Percentiles rank a stretch among this genome's conserved stretches.
These are phyloP conservation scores for Candida verbasci DNA, from an alignment of 805 yeast genomes.

Conservation along the genomic window DNA sequence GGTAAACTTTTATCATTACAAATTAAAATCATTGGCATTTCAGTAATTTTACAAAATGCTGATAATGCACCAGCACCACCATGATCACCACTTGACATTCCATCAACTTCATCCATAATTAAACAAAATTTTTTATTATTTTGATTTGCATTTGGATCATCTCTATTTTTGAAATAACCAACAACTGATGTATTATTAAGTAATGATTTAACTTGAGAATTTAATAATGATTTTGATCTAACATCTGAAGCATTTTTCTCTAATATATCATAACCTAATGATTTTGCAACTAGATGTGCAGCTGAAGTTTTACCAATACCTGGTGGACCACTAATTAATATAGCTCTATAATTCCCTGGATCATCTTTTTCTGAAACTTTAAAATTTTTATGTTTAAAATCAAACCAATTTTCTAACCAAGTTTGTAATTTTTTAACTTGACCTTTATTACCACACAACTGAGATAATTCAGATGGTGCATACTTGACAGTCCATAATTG, in stretches of 20 bases:
- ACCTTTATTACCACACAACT: slow-evolving; percentile 89
- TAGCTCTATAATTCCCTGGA: slow-evolving; percentile 71
- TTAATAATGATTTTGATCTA: slow-evolving; percentile 74
- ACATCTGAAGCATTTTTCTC: slow-evolving; percentile 89
- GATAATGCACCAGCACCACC: slow-evolving; percentile 98
- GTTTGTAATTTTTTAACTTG: slow-evolving; percentile 57
- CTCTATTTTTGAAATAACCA: slow-evolving; percentile 57
- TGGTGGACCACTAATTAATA: slow-evolving; percentile 82
- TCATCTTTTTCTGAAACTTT: slow-evolving; percentile 59
- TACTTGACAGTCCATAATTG: slow-evolving; percentile 90
- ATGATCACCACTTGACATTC: slow-evolving; percentile 98
- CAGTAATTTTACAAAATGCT: slow-evolving; percentile 75
- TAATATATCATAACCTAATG: slow-evolving; percentile 66
- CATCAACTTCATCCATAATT: slow-evolving; percentile 98
- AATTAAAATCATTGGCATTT: slow-evolving; percentile 85
- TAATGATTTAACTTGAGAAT: slow-evolving; percentile 63
- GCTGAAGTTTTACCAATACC: slow-evolving; percentile 84
- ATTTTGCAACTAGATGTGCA: slow-evolving; percentile 69
- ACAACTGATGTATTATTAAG: slow-evolving; percentile 78
- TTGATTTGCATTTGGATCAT: slow-evolving; percentile 18
- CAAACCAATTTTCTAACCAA: slow-evolving; percentile 82
- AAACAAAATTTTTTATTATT: slow-evolving; percentile 62
- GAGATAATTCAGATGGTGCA: slow-evolving; percentile 74
- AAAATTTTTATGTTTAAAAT: slow-evolving; percentile 50
- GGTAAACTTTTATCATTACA: slow-evolving; percentile 92